Evolutionary conservation across 495 filamentous ascomycete genomes (phyloP).

Genomic region (Aspergillus incahuasiensis): DNA sequence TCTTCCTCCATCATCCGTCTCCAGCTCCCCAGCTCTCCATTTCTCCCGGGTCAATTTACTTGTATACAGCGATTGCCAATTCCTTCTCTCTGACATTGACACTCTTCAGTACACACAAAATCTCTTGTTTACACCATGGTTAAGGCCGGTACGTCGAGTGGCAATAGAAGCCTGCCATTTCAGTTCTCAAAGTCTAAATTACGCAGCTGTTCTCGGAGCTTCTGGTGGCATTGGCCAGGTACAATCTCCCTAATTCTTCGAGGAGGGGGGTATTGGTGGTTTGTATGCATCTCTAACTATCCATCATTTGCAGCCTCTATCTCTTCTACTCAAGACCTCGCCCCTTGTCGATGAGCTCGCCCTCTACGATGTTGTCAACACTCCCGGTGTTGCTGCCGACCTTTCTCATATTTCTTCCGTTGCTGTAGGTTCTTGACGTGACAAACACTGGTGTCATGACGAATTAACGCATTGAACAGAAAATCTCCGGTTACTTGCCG

Average conservation of each 20-base stretch:
- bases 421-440: slow-evolving; percentile 58
- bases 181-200: neutral
- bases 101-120: neutral
- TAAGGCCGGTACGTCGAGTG: slow-evolving; percentile 66
- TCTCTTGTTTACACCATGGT: slow-evolving; percentile 59
- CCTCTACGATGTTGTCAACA: slow-evolving; percentile 99
- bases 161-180: neutral
- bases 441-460: neutral
- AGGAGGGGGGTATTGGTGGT: too few relatives aligned
- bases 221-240: slow-evolving; percentile 99
- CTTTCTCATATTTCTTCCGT: slow-evolving; percentile 94
- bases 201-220: slow-evolving; percentile 84
- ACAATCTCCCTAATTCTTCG: neutral
- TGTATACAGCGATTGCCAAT: neutral
- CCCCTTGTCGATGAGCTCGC: slow-evolving; percentile 85
- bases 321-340: slow-evolving; percentile 84
- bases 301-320: slow-evolving; percentile 73
- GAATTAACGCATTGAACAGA: slow-evolving; percentile 46
- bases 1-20: slow-evolving; percentile 17
- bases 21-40: slow-evolving; percentile 11
- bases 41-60: too few relatives aligned
- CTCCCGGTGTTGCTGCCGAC: slow-evolving; percentile 90
- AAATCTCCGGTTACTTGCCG: slow-evolving; percentile 86
- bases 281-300: slow-evolving; percentile 8
- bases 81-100: too few relatives aligned